These are phyloP conservation scores for Petunia axillaris DNA, from an alignment of 257 asterid genomes.

Conservation along the genomic window DNA sequence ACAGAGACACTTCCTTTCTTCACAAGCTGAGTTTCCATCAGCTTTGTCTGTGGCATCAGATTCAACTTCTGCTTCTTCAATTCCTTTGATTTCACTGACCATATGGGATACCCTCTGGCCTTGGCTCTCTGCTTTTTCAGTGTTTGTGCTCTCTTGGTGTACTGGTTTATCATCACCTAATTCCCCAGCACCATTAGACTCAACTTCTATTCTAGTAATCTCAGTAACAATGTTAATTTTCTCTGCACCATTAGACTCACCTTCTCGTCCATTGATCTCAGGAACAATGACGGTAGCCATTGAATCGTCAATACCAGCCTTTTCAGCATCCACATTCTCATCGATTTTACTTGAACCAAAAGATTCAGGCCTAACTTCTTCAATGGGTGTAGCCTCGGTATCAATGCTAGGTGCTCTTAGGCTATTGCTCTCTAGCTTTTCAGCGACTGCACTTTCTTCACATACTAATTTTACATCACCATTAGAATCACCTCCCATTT, in stretches of 20 bases:
- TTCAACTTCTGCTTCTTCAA: constrained; percentile 5
- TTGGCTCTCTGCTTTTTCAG: constrained; percentile 15
- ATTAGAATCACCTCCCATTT: constrained; percentile 9
- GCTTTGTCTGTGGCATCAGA: constrained; percentile 7
- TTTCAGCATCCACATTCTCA: not conserved
- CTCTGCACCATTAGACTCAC: constrained; percentile 9
- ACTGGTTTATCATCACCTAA: constrained; percentile 8
- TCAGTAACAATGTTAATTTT: not conserved
- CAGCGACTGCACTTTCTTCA: constrained; percentile 21
- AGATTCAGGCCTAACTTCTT: not conserved
- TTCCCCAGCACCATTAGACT: constrained; percentile 20
- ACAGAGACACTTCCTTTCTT: not conserved
- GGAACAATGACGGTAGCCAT: not conserved
- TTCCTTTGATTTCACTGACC: constrained; percentile 4
- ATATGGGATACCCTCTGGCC: not conserved
- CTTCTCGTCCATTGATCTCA: constrained; percentile 14
- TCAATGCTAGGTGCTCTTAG: not conserved
- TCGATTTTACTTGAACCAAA: constrained; percentile 13
- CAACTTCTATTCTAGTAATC: not conserved
- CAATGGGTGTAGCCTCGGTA: not conserved
- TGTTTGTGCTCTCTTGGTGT: constrained; percentile 1
- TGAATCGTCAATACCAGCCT: no score
- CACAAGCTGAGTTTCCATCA: constrained; percentile 18
- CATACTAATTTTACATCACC: constrained; percentile 9
- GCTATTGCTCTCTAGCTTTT: constrained; percentile 19